These are phyloP conservation scores for Lichtheimia corymbifera DNA, from an alignment of 371 early-diverging fungal genomes.

Conservation along the genomic window DNA sequence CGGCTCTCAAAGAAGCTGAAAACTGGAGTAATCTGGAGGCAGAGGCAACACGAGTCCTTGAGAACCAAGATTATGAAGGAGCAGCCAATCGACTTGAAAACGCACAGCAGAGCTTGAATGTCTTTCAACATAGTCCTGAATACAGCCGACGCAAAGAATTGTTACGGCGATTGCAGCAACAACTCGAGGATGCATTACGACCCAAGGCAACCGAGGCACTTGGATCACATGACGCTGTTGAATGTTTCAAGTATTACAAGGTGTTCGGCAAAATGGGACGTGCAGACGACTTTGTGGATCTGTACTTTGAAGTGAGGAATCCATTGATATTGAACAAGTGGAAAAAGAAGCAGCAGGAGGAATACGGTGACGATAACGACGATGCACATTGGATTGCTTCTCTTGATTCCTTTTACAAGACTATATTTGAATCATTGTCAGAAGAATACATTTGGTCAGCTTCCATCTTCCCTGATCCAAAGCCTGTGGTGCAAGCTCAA, in stretches of 20 bases:
- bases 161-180: constrained; percentile 52
- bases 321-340: constrained; percentile 15
- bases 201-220: constrained; percentile 55
- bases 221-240: constrained; percentile 53
- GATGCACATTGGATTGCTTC: constrained; percentile 26
- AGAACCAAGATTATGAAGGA: constrained; percentile 57
- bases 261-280: constrained; percentile 62
- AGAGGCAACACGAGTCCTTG: constrained; percentile 67
- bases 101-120: constrained; percentile 65
- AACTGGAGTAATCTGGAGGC: constrained; percentile 75
- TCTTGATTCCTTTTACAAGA: constrained; percentile 49
- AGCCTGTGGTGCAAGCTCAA: constrained; percentile 49
- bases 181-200: constrained; percentile 55
- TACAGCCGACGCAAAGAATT: constrained; percentile 59
- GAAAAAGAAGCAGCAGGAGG: constrained; percentile 11
- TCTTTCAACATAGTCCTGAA: constrained; percentile 69
- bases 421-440: constrained; percentile 48
- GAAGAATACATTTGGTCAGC: constrained; percentile 68
- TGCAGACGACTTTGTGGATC: constrained; percentile 57
- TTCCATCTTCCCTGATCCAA: constrained; percentile 61
- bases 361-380: constrained; percentile 9
- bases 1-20: constrained; percentile 68
- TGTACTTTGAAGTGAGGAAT: constrained; percentile 54
- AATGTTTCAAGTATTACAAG: constrained; percentile 49
- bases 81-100: constrained; percentile 64